phyloP scores from a whole-genome alignment of 352 stramenopile species.

The Globisporangium heterothallicum region DNA sequence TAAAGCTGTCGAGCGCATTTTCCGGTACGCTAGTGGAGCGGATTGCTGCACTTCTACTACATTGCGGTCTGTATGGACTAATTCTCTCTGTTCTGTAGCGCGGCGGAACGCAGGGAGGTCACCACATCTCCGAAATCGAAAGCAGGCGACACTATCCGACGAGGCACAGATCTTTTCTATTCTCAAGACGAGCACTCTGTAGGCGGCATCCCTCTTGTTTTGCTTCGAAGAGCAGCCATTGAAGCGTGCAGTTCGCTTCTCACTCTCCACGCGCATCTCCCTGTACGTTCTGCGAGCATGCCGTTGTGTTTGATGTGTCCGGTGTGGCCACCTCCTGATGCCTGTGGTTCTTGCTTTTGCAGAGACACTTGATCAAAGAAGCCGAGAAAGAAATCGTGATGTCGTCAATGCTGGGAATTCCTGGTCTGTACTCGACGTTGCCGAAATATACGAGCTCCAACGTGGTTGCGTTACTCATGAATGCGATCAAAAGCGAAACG shows the following conservation, averaged over 20 bases:
- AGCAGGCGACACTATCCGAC: constrained; percentile 22
- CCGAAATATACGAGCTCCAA: constrained; percentile 85
- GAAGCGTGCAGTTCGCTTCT: constrained; percentile 79
- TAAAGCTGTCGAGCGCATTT: constrained; percentile 70
- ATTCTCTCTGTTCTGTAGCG: constrained; percentile 8
- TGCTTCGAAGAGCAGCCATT: constrained; percentile 68
- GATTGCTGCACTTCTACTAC: too few species aligned
- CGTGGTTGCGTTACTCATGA: constrained; percentile 77
- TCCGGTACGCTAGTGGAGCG: too few species aligned
- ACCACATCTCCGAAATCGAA: constrained; percentile 28
- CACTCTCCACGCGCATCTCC: constrained; percentile 75
- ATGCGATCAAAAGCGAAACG: constrained; percentile 72
- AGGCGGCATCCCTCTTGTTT: constrained; percentile 65
- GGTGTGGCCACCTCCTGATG: not conserved
- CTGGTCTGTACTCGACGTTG: constrained; percentile 71
- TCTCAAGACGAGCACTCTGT: constrained; percentile 60
- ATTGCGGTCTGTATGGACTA: too few species aligned
- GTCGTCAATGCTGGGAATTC: constrained; percentile 57
- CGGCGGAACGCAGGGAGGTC: constrained; percentile 29
- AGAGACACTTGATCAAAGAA: constrained; percentile 74
- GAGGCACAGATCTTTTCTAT: constrained; percentile 41
- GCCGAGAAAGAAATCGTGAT: constrained; percentile 65
- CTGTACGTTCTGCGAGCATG: constrained; percentile 23
- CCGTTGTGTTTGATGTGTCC: not conserved
- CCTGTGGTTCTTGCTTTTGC: not conserved